Evolutionary conservation across 192 early-diverging fungal species (phyloP).

Genomic region (Physocladia obscura): DNA sequence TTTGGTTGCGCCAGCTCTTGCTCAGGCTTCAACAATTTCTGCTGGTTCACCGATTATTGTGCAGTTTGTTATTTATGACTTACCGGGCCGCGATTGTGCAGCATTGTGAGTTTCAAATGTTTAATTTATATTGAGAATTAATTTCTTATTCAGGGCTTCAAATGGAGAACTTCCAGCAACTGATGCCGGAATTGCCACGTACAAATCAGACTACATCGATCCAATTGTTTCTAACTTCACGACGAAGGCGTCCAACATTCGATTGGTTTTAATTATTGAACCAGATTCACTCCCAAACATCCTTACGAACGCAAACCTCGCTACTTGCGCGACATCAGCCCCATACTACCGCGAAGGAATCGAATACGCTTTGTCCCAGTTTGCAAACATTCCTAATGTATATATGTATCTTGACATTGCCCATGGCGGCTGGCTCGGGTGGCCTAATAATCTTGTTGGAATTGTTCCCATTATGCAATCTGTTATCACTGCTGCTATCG

Average conservation of each 20-base stretch:
- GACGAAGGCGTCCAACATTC: conserved; percentile 34
- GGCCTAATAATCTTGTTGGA: conserved; percentile 31
- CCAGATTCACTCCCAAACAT: conserved; percentile 49
- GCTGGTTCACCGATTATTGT: conserved; percentile 14
- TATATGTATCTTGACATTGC: conserved; percentile 43
- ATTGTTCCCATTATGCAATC: conserved; percentile 10
- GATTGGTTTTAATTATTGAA: conserved; percentile 46
- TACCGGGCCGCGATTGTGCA: conserved; percentile 50
- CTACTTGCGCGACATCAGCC: conserved; percentile 31
- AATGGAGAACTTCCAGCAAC: conserved; percentile 42
- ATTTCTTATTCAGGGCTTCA: conserved; percentile 32
- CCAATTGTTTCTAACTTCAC: conserved; percentile 13
- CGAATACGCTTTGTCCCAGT: conserved; percentile 42
- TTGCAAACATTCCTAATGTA: conserved; percentile 28
- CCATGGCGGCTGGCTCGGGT: conserved; percentile 50
- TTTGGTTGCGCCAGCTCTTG: conserved; percentile 1
- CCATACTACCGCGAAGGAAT: conserved; percentile 40
- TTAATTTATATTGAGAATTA: no score
- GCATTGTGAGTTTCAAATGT: conserved; percentile 21
- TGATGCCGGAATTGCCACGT: conserved; percentile 15
- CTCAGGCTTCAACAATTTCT: conserved; percentile 21
- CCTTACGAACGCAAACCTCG: conserved; percentile 34
- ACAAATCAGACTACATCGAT: conserved; percentile 50
- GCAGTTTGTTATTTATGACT: conserved; percentile 51
- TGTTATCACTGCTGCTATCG: neutral